A percentile compares a stretch with the other conserved stretches of the same genome.
Conservation (phyloP, 2,329 filamentous ascomycete species). For the Proliferodiscus dingleyae region DNA sequence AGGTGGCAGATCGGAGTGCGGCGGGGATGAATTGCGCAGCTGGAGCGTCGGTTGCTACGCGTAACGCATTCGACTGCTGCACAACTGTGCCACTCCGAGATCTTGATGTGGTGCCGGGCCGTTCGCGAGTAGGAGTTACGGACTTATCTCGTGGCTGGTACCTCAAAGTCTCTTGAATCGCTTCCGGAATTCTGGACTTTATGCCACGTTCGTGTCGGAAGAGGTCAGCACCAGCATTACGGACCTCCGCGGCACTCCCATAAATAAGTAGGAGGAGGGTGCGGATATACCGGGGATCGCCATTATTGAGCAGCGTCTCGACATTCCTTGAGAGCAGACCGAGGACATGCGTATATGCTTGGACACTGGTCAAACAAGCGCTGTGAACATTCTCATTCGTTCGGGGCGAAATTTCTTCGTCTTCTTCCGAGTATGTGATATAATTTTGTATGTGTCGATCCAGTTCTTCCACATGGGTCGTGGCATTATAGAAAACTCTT, state of each 20-base stretch:
- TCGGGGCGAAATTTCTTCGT: conserved; percentile 42
- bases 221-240: conserved; percentile 32
- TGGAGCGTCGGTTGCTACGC: conserved; percentile 52
- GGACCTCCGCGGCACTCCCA: conserved; percentile 63
- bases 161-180: conserved; percentile 43
- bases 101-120: conserved; percentile 35
- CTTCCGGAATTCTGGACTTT: conserved; percentile 11
- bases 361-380: conserved; percentile 58
- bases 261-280: conserved; percentile 59
- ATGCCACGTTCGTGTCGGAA: conserved; percentile 16
- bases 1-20: conserved; percentile 45
- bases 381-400: conserved; percentile 61
- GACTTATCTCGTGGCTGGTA: conserved; percentile 49
- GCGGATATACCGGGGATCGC: conserved; percentile 62
- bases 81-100: conserved; percentile 31
- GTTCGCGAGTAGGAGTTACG: conserved; percentile 48
- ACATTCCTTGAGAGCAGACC: conserved; percentile 56
- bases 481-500: conserved; percentile 64
- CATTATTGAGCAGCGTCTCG: conserved; percentile 59
- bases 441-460: conserved; percentile 62
- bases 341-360: conserved; percentile 62
- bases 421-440: conserved; percentile 46
- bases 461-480: conserved; percentile 60
- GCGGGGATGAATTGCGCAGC: conserved; percentile 46
- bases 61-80: conserved; percentile 35